Evolutionary conservation across 768 basidiomycete species (phyloP).

Genomic region (Cystobasidium onofrii): DNA sequence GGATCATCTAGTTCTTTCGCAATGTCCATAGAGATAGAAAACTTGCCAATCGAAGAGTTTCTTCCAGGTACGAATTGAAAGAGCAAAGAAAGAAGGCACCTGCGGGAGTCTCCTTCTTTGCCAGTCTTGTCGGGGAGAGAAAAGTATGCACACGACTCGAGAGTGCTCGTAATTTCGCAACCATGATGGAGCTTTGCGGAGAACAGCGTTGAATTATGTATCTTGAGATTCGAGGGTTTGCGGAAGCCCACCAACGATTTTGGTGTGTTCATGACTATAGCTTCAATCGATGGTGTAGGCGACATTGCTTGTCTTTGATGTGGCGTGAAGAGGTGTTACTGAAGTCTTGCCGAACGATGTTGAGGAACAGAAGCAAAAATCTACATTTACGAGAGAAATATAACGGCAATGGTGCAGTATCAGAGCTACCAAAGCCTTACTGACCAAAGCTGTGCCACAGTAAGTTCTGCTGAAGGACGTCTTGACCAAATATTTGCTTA

Average conservation of each 20-base stretch:
- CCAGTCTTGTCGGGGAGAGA: not conserved
- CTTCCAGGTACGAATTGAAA: not conserved
- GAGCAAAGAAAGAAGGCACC: slow-evolving; percentile 1
- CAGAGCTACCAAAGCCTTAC: not conserved
- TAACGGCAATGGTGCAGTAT: not conserved
- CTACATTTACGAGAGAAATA: not conserved
- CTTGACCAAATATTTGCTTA: too few species aligned
- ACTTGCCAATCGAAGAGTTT: not conserved
- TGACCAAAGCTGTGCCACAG: not conserved
- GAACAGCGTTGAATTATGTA: not conserved
- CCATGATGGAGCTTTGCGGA: not conserved
- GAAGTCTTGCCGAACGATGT: not conserved
- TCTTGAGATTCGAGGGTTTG: not conserved
- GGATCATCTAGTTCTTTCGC: too few species aligned
- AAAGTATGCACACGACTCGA: not conserved
- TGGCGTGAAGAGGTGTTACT: too few species aligned
- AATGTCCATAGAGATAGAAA: not conserved
- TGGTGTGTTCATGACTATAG: too few species aligned
- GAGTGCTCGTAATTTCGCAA: not conserved
- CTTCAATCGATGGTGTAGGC: not conserved
- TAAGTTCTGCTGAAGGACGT: too few species aligned
- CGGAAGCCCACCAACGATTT: not conserved
- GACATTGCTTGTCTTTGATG: too few species aligned
- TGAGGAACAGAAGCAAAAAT: not conserved
- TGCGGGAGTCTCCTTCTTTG: not conserved